Base-by-base conservation (phyloP, 768 basidiomycete species). In the Macrolepiota albuminosa region DNA sequence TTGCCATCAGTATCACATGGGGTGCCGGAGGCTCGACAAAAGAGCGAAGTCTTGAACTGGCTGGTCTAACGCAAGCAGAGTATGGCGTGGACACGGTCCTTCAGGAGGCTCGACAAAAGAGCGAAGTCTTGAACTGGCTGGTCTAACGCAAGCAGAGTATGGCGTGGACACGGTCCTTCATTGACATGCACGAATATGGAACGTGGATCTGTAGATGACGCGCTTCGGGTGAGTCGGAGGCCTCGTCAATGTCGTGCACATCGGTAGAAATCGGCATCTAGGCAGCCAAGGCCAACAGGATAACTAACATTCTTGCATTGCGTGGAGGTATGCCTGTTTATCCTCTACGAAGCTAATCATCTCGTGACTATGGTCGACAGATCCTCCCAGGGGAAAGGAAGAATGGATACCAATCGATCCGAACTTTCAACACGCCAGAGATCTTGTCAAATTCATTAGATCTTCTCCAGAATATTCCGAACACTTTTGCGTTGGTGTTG, bases 121-220 rank as follows among this genome's bases (percentile, higher is more conserved):
- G 37, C 82, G 90, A 36, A 92, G 86, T 69, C 76, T 99, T 43
- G 94, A 95, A 64, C 83, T 99, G 2, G 95, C 95, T 0, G 83
- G 83, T 11, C 73, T 93, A 57, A 84, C 85, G 1, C 91, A 94
- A 70, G 75, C 78, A 18, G 84, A 86, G 57, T 83, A 91, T 72
- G 85, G 83, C 1, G 75, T 95, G 47, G 92, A 97, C 65, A 95
- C 93, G 1, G 83, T 97, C 61, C 78, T 99, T 70, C 97, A 76
- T 72, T 99, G 64, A 98, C 96, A 7, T 98, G 96, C 76, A 98
- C 97, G 36, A 97, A 98, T 73, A 95, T 98, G 89, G 84, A 89
- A 67, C 79, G 87, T 65, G 92, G 93, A 24, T 86, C 88, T 71
- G 85, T 99, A 6, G 91, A 97, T 68, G 83, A 85, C 53, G 87